A percentile compares a stretch with the other conserved stretches of the same genome.
phyloP scores from a whole-genome alignment of 352 stramenopile genomes.

The Phytopythium boreale region DNA sequence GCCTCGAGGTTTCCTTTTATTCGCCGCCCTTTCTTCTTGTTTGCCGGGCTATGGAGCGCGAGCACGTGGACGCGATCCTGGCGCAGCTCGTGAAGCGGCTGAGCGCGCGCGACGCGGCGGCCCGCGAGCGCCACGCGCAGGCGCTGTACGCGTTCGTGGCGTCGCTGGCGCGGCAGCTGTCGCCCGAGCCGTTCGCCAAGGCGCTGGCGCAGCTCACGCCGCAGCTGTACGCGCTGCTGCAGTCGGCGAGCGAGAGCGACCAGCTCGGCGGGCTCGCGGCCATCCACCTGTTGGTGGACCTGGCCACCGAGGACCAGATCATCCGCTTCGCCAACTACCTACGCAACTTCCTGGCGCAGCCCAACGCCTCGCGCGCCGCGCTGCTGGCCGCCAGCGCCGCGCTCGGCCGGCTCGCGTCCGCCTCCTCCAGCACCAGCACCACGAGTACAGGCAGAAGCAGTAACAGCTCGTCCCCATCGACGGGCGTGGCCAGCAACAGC shows the following conservation, averaged over 20 bases:
- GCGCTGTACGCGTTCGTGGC: conserved; percentile 67
- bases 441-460: background rate
- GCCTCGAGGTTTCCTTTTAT: background rate
- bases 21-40: no score
- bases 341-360: conserved; percentile 81
- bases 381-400: conserved; percentile 69
- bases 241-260: conserved; percentile 56
- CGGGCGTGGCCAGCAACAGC: conserved; percentile 11
- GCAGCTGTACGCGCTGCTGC: conserved; percentile 68
- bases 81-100: conserved; percentile 61
- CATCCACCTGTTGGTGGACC: conserved; percentile 78
- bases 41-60: conserved; percentile 38
- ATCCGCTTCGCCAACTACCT: conserved; percentile 91
- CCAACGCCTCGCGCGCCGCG: conserved; percentile 49
- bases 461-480: background rate
- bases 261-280: conserved; percentile 72
- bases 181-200: conserved; percentile 78
- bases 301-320: conserved; percentile 85
- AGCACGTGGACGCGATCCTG: conserved; percentile 64
- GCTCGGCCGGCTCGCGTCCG: conserved; percentile 81
- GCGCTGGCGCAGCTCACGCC: conserved; percentile 70
- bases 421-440: conserved; percentile 26
- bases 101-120: conserved; percentile 32
- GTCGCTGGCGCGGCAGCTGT: conserved; percentile 66
- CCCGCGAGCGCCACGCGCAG: conserved; percentile 36